Evolutionary conservation across 1,284 basidiomycete genomes (phyloP).

Genomic region (Ceratobasidium sp.): DNA sequence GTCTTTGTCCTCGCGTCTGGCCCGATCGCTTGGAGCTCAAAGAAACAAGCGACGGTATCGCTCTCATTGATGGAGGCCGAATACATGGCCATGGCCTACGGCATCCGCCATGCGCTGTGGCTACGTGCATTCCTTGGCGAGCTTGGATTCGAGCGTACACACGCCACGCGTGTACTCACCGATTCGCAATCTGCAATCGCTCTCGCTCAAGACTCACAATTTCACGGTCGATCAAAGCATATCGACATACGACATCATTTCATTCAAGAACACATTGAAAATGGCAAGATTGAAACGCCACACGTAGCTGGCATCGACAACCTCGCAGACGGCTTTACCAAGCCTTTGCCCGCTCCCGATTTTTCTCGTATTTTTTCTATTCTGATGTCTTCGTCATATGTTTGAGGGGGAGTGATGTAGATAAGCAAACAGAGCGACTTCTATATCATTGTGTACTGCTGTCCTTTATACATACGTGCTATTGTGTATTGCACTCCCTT

Average conservation of each 20-base stretch:
- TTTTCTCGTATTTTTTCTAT: not conserved
- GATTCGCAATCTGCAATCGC: conserved; percentile 55
- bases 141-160: conserved; percentile 49
- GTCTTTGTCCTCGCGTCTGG: conserved; percentile 56
- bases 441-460: too few species aligned
- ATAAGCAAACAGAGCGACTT: not conserved
- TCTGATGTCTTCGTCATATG: conserved; percentile 1
- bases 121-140: conserved; percentile 52
- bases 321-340: conserved; percentile 17
- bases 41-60: conserved; percentile 59
- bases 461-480: too few species aligned
- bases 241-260: conserved; percentile 55
- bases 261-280: conserved; percentile 51
- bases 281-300: conserved; percentile 39
- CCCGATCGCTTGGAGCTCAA: conserved; percentile 60
- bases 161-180: conserved; percentile 49
- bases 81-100: conserved; percentile 56
- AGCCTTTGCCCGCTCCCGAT: not conserved
- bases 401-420: conserved; percentile 5
- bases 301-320: conserved; percentile 49
- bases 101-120: conserved; percentile 54
- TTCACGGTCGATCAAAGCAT: conserved; percentile 55
- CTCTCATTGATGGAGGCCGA: conserved; percentile 61
- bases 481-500: too few species aligned
- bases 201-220: conserved; percentile 51